Evolutionary conservation across 306 rosid genomes (phyloP), one percentile per base, ranked within the genome.

Genomic region (Trifolium subterraneum): DNA sequence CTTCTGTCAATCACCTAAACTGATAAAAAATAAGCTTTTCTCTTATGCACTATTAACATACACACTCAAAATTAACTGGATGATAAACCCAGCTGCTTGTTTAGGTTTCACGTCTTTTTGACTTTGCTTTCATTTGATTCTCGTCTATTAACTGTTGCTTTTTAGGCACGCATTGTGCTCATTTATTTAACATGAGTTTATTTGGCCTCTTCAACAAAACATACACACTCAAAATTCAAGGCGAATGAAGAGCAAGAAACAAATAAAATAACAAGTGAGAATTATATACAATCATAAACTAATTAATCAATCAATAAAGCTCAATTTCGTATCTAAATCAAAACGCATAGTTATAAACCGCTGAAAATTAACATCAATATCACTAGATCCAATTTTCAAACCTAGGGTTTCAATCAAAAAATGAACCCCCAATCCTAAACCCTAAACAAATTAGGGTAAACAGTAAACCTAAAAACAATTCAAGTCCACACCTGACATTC

Each of bases 401-500:
- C 44, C 64, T 76, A 76, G 85, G 85, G 81, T 76, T 77, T 48
- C 68, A 13, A 45, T 44, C 54, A 74, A 52, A 10, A 10, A 38
- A 9, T 36, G 39, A 36, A 36, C 10, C 39, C 39, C 39, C 39
- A 36, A 36, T 8, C 9, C 39, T 36, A 4, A 58, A 64, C 27
- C 27, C 41, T 2, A 25, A 15, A 16, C 29, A 72, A 72, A 41
- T 48, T 74, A 27, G 48, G 54, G 42, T 20, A 1, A 67, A 65
- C 58, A 29, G 19, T 5, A 23, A 61, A 74, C 18, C 16, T 31
- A 74, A 44, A 11, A 4, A 1, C 29, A 54, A 54, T 27, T 91
- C 84, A 89, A 22, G 83, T 77, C 72, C 86, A 75, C 39, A 94
- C 99, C 88, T 79, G 83, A 84, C 97, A 94, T 1, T 72, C 79